Conservation (phyloP, 2,329 filamentous ascomycete genomes). For the Aspergillus brasiliensis region DNA sequence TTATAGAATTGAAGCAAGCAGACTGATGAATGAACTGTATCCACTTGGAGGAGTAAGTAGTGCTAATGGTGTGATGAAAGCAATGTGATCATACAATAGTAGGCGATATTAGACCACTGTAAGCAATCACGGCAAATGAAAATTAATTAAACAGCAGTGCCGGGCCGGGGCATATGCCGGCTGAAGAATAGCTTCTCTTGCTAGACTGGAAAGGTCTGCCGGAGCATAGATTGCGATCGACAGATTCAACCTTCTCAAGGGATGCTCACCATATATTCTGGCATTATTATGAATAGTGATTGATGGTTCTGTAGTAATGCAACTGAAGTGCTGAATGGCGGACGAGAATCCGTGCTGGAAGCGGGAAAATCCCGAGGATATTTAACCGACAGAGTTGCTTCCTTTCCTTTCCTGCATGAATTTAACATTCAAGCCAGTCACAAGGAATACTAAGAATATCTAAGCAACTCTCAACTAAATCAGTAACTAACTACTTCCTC, state of each 20-base stretch:
- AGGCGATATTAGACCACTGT: too few relatives aligned
- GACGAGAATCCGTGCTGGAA: slow-evolving; percentile 19
- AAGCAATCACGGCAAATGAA: too few relatives aligned
- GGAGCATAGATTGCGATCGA: background rate
- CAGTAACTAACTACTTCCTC: too few relatives aligned
- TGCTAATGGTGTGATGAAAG: too few relatives aligned
- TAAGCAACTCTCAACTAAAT: background rate
- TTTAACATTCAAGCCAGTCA: background rate
- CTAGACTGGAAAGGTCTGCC: too few relatives aligned
- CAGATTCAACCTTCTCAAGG: background rate
- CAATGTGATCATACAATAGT: too few relatives aligned
- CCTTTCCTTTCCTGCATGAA: background rate
- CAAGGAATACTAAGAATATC: background rate
- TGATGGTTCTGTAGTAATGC: too few relatives aligned
- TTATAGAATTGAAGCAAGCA: too few relatives aligned
- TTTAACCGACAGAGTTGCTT: slow-evolving; percentile 6
- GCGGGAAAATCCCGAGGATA: slow-evolving; percentile 21
- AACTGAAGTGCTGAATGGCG: slow-evolving; percentile 1
- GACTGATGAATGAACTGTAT: background rate
- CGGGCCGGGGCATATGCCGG: too few relatives aligned
- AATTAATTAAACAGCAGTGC: too few relatives aligned
- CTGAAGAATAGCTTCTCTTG: too few relatives aligned
- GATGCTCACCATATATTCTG: background rate
- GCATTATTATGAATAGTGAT: background rate
- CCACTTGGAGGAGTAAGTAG: too few relatives aligned